Evolutionary conservation across 306 rosid genomes (phyloP).

Genomic region (Benincasa hispida): DNA sequence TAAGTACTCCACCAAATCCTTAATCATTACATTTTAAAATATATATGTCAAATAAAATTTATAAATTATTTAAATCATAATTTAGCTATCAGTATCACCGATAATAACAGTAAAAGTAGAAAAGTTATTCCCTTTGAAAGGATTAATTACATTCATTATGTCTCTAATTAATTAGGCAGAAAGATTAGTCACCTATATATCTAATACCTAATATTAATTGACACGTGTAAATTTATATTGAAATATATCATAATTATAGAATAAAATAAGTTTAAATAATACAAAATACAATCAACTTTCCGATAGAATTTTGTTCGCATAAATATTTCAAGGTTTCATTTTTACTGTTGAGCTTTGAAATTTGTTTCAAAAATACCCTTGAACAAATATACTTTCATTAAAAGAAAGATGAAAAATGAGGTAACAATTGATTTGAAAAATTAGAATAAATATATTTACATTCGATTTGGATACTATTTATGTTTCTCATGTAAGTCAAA

Average conservation of each 20-base stretch:
- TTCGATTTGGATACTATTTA: no score
- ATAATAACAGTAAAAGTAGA: background rate
- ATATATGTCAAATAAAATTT: background rate
- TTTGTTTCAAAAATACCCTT: no score
- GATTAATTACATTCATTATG: conserved; percentile 3
- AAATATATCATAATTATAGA: background rate
- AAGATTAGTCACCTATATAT: background rate
- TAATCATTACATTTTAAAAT: background rate
- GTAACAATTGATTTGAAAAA: no score
- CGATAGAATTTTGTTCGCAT: no score
- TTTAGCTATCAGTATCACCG: background rate
- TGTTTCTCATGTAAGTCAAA: no score
- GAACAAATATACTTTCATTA: no score
- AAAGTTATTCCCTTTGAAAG: background rate
- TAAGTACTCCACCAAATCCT: conserved; percentile 4
- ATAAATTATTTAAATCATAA: background rate
- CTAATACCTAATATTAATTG: background rate
- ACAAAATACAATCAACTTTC: no score
- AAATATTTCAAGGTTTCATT: no score
- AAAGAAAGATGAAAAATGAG: no score
- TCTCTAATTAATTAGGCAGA: background rate
- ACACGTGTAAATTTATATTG: background rate
- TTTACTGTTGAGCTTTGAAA: no score
- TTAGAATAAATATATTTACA: no score
- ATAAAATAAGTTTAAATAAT: no score